phyloP scores from a whole-genome alignment of 2,329 filamentous ascomycete species.

The Pseudophaeomoniella oleicola region DNA sequence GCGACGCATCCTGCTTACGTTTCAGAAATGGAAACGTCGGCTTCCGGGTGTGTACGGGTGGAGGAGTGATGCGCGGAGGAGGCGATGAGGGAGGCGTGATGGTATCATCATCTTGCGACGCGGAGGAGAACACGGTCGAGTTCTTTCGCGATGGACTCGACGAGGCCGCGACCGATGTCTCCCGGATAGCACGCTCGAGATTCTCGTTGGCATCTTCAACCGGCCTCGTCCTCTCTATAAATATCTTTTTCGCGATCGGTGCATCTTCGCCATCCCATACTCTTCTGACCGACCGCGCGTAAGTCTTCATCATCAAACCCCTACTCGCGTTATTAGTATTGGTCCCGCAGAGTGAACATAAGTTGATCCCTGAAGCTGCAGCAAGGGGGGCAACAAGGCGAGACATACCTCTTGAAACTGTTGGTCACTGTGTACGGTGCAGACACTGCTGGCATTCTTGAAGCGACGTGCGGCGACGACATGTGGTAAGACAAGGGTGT shows the following conservation, averaged over 20 bases:
- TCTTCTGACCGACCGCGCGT: slow-evolving; percentile 31
- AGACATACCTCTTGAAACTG: slow-evolving; percentile 31
- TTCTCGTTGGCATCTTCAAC: slow-evolving; percentile 28
- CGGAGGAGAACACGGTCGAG: slow-evolving; percentile 26
- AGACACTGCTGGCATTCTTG: neutral
- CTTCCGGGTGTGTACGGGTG: slow-evolving; percentile 28
- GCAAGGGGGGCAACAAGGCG: slow-evolving; percentile 1
- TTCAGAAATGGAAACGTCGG: slow-evolving; percentile 37
- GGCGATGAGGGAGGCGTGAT: slow-evolving; percentile 39
- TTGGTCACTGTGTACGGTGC: slow-evolving; percentile 34
- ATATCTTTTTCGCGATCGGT: slow-evolving; percentile 29
- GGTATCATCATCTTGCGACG: slow-evolving; percentile 21
- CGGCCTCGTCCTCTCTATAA: slow-evolving; percentile 21
- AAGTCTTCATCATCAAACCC: slow-evolving; percentile 34
- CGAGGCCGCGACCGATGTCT: slow-evolving; percentile 27
- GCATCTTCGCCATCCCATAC: slow-evolving; percentile 30
- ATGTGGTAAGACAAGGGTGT: neutral
- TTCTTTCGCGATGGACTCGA: slow-evolving; percentile 32
- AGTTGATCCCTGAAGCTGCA: slow-evolving; percentile 3
- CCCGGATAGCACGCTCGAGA: slow-evolving; percentile 31
- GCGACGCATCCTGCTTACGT: slow-evolving; percentile 22
- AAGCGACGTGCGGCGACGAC: neutral
- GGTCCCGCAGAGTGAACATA: slow-evolving; percentile 6
- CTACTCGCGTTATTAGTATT: slow-evolving; percentile 13
- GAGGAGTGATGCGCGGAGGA: slow-evolving; percentile 23